Percentiles rank a stretch among this genome's conserved stretches.
Evolutionary conservation across 768 basidiomycete genomes (phyloP).

Genomic region (Calocybe gangraenosa): DNA sequence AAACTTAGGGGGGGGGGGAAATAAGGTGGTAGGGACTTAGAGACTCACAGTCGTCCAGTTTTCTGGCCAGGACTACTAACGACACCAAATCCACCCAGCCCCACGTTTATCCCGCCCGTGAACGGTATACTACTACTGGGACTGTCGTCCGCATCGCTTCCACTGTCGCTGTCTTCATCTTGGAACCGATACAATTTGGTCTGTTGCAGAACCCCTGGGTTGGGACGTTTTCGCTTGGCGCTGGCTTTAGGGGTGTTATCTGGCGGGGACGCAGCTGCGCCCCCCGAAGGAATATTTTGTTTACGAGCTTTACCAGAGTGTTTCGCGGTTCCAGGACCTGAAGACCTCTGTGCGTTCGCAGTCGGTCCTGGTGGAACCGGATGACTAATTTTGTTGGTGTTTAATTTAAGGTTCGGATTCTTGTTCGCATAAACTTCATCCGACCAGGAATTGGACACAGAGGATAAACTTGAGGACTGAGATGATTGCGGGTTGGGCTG

Average conservation of each 20-base stretch:
- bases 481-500: conserved; percentile 13
- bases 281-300: conserved; percentile 1
- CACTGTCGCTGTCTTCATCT: conserved; percentile 30
- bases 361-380: neutral
- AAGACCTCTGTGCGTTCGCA: neutral
- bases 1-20: neutral
- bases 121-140: conserved; percentile 12
- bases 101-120: conserved; percentile 41
- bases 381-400: conserved; percentile 1
- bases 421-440: conserved; percentile 16
- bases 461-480: conserved; percentile 18
- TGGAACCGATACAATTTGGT: conserved; percentile 14
- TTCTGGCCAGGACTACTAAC: conserved; percentile 25
- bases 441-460: conserved; percentile 17
- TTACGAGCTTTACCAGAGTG: conserved; percentile 1
- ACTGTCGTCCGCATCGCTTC: conserved; percentile 37
- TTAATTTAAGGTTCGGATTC: conserved; percentile 4
- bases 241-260: conserved; percentile 8
- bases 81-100: conserved; percentile 41
- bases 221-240: conserved; percentile 23
- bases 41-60: conserved; percentile 34
- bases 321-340: conserved; percentile 1
- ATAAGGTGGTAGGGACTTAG: conserved; percentile 6
- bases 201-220: conserved; percentile 10
- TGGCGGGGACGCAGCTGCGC: conserved; percentile 4